Evolutionary conservation across 441 rosid genomes (phyloP), one percentile per base, ranked within the genome.

Genomic region (Bruguiera hainesii): DNA sequence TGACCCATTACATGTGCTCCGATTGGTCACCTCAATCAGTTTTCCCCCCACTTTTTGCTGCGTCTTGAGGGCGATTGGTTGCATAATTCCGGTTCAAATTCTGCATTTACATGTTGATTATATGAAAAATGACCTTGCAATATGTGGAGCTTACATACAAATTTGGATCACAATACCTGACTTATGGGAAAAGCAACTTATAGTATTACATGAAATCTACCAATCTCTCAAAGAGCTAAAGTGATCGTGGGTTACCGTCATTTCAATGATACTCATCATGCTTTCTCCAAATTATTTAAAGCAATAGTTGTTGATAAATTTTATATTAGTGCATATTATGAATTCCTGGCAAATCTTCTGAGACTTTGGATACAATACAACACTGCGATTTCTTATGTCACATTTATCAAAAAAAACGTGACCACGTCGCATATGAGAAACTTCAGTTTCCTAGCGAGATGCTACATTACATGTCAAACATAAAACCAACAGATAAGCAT

Each of bases 361-460:
- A 37, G 42, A 10, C 15, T 1, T 8, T 37, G 42, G 42, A 37
- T 11, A 3, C 48, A 39, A 11, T 13, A 3, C 16, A 39, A 39
- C 48, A 39, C 48, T 39, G 48, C 13, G 16, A 39, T 39, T 39
- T 3, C 15, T 39, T 9, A 21, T 7, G 21, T 28, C 11, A 7
- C 7, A 3, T 31, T 21, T 49, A 0, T 13, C 15, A 21, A 60
- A 11, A 50, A 33, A 33, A 68, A 23, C 7, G 52, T 60, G 65
- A 35, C 8, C 11, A 37, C 35, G 52, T 60, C 60, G n/a, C 21
- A 58, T 68, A 50, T 68, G 31, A 31, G 71, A 51, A 68, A 68
- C 65, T 37, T 68, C 19, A 16, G 29, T 50, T 60, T 68, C 71
- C 65, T 18, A 33, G 30, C 48, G 35, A 33, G 37, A 33, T 7